Evolutionary conservation across 441 rosid genomes (phyloP).

Genomic region (Melastoma candidum): DNA sequence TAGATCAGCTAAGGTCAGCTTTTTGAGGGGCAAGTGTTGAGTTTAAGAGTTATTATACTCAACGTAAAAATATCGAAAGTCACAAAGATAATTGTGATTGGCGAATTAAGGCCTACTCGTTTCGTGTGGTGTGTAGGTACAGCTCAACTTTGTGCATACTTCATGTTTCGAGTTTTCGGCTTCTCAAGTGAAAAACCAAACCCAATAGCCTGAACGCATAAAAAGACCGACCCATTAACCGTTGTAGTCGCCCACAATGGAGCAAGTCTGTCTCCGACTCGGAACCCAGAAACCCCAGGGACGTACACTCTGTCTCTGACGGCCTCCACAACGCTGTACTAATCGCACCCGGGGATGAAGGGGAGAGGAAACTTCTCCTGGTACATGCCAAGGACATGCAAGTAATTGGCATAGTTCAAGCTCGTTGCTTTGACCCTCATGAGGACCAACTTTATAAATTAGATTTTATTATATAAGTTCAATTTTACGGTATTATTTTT

Average conservation of each 20-base stretch:
- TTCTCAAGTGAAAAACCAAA: background rate
- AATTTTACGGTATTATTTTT: too few species aligned
- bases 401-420: conserved; percentile 36
- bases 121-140: too few species aligned
- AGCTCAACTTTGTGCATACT: too few species aligned
- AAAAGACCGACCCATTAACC: conserved; percentile 1
- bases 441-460: conserved; percentile 35
- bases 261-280: conserved; percentile 69
- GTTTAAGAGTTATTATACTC: too few species aligned
- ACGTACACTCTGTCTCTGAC: conserved; percentile 23
- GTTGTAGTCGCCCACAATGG: conserved; percentile 64
- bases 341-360: conserved; percentile 90
- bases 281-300: conserved; percentile 43
- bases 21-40: too few species aligned
- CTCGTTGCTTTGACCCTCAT: conserved; percentile 27
- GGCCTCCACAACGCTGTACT: conserved; percentile 60
- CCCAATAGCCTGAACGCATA: background rate
- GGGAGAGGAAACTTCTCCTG: conserved; percentile 80
- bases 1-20: too few species aligned
- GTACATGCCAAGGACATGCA: conserved; percentile 80
- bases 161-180: background rate
- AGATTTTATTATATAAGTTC: too few species aligned
- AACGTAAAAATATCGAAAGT: too few species aligned
- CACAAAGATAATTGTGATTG: too few species aligned
- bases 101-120: too few species aligned